Evolutionary conservation across 805 yeast species (phyloP), one percentile per base, ranked within the genome.

Genomic region (Candida montana): DNA sequence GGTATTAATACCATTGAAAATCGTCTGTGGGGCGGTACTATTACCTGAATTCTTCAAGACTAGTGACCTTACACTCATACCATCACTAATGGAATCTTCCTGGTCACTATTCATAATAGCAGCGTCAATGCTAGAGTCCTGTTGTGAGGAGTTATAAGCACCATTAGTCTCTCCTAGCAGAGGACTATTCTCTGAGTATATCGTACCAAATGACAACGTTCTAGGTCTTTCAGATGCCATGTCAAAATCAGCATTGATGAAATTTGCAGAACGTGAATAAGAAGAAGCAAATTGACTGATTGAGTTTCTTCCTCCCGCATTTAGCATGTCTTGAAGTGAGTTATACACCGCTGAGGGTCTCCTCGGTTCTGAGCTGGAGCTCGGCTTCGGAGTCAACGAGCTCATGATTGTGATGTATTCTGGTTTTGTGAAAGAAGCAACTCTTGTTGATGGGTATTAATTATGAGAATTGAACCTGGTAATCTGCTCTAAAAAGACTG

Each of bases 1-100:
- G 0, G 83, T 83, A 56, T 85, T 85, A 37, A 84, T 79, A 1
- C 90, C 80, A 52, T 85, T 85, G 68, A 84, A 83, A 5, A 82
- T 65, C 0, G 95, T 84, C 57, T 84, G 95, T 1, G 84, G 77
- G 0, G 78, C 79, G 0, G 93, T 85, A 7, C 82, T 75, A 49
- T 62, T 69, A 7, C 65, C 67, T 8, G 63, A 50, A 29, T 48
- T 8, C 19, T 41, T 45, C 33, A 54, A 28, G 1, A 41, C 46
- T 4, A 39, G 34, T 3, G 48, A 43, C 23, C 55, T 33, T 1
- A 51, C 16, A 27, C 58, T 55, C 27, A 41, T 18, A n/a, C 15
- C 27, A 26, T 48, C 55, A 3, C 19, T 10, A 8, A 3, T 7
- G 5, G 27, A 18, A n/a, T n/a, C n/a, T 3, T 36, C 37, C 9